These are phyloP conservation scores for Mortierella sp. DNA, from an alignment of 371 early-diverging fungal species.

Conservation along the genomic window DNA sequence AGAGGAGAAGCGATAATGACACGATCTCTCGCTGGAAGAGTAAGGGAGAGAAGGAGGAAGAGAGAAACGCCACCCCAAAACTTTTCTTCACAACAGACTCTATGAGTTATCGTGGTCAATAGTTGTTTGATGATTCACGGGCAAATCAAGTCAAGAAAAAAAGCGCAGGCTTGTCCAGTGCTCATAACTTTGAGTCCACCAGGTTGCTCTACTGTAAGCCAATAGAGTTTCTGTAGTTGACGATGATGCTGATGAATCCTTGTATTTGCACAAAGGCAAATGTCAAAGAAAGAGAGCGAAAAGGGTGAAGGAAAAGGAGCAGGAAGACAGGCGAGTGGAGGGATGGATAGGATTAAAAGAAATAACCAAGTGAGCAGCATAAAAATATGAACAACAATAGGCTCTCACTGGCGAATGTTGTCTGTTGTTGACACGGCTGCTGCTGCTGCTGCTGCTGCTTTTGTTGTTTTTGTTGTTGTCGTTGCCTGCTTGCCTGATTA, in stretches of 20 bases:
- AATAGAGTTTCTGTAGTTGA: background rate
- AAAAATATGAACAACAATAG: background rate
- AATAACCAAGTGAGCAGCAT: constrained; percentile 3
- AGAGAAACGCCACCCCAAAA: too few relatives aligned
- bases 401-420: constrained; percentile 11
- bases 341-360: background rate
- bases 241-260: background rate
- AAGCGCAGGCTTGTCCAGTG: background rate
- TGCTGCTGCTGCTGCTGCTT: background rate
- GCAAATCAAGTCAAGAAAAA: background rate
- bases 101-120: too few relatives aligned
- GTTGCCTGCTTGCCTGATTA: background rate
- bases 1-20: constrained; percentile 11
- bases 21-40: background rate
- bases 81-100: too few relatives aligned
- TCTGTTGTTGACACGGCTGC: background rate
- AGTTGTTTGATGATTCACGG: too few relatives aligned
- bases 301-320: background rate
- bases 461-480: background rate
- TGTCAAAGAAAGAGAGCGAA: too few relatives aligned
- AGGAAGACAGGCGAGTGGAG: too few relatives aligned
- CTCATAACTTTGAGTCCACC: background rate
- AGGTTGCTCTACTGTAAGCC: background rate
- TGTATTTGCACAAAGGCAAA: background rate
- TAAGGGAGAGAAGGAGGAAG: too few relatives aligned